Evolutionary conservation across 2,329 filamentous ascomycete genomes (phyloP), one percentile per base, ranked within the genome.

Genomic region (Ramichloridium luteum): DNA sequence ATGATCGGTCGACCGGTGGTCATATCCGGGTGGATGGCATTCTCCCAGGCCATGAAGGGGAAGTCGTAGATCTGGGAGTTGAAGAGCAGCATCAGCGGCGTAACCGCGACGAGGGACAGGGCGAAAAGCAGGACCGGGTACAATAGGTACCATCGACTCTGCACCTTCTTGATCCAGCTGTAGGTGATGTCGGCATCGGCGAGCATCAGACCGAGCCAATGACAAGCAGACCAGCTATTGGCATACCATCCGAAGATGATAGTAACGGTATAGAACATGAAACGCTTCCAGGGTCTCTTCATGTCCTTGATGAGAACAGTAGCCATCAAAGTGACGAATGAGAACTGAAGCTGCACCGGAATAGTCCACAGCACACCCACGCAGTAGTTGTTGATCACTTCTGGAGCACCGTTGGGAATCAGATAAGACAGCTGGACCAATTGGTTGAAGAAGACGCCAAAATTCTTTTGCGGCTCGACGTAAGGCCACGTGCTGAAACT

Each of bases 361-460:
- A 67, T 64, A 3, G 62, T 65, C 63, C 63, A 67, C 2, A 67
- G 51, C 4, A 66, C 62, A 45, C 62, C 62, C 0, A 62, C 64
- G 36, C 63, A 65, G 47, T 62, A 66, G 40, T 66, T 59, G 44
- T 56, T 58, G 6, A 60, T 64, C 28, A 67, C 59, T 31, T 62
- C 56, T 0, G 63, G 63, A 5, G 59, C 59, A 2, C 59, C 60
- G 29, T 65, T 67, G 5, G 63, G 63, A n/a, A 65, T 56, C 6
- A 65, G 47, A 31, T 61, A 67, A 3, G 55, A 49, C 6, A 67
- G 48, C 39, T 65, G 58, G 3, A 67, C 46, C 5, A 64, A 38
- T 33, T 63, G 60, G 20, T 54, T 60, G 18, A 67, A 47, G 41
- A 58, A 65, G 27, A 51, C 38, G 6, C 57, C 60, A 14, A 60